A percentile compares a stretch with the other conserved stretches of the same genome.
Conservation (phyloP, 805 yeast genomes). For the Grigorovia humatica region DNA sequence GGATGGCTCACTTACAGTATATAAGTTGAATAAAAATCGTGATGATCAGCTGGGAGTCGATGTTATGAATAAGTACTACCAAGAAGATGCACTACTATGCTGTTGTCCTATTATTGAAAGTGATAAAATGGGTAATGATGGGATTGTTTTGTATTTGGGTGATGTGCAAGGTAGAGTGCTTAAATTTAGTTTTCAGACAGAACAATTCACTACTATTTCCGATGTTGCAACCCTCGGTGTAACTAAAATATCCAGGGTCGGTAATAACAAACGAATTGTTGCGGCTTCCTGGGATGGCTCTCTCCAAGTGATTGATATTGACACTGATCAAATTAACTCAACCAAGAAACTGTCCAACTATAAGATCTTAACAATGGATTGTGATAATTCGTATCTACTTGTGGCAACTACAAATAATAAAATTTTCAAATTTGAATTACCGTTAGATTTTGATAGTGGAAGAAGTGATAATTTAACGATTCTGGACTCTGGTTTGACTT, state of each 20-base stretch:
- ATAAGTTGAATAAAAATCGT: constrained; percentile 21
- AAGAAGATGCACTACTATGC: constrained; percentile 12
- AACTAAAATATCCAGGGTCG: constrained; percentile 12
- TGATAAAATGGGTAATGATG: background rate
- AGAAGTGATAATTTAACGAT: constrained; percentile 2
- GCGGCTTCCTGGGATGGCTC: constrained; percentile 57
- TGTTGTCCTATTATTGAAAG: constrained; percentile 15
- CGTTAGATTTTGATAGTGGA: constrained; percentile 4
- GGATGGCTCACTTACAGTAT: constrained; percentile 43
- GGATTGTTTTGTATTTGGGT: constrained; percentile 35
- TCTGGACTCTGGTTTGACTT: constrained; percentile 52
- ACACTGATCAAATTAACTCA: constrained; percentile 13
- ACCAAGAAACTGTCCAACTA: constrained; percentile 6
- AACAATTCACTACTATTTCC: constrained; percentile 15
- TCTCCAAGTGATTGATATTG: constrained; percentile 38
- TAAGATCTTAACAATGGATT: constrained; percentile 48
- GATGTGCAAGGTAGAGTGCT: constrained; percentile 46
- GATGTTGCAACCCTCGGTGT: constrained; percentile 35
- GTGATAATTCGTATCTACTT: constrained; percentile 35
- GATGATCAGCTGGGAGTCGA: constrained; percentile 4
- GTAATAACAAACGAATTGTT: constrained; percentile 26
- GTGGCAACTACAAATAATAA: constrained; percentile 45
- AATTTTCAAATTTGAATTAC: constrained; percentile 26
- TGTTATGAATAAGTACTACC: constrained; percentile 4
- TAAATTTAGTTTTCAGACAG: constrained; percentile 41